These are phyloP conservation scores for Citrus trifoliata DNA, from an alignment of 345 rosid genomes.

Conservation along the genomic window DNA sequence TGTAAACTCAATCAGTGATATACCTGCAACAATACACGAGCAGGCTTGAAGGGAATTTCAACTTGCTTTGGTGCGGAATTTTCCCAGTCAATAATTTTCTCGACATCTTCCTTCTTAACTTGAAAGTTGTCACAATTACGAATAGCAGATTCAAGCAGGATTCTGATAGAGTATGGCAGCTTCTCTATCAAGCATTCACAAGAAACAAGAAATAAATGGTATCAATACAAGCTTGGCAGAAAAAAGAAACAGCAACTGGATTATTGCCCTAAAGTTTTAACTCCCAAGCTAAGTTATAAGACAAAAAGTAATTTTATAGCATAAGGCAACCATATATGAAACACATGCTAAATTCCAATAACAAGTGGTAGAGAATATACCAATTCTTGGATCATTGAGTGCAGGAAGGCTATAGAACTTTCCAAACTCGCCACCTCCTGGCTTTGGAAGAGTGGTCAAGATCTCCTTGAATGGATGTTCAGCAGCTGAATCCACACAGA, in stretches of 20 bases:
- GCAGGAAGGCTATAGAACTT: slow-evolving; percentile 93
- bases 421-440: slow-evolving; percentile 95
- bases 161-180: slow-evolving; percentile 88
- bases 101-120: slow-evolving; percentile 88
- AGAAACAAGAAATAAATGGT: background rate
- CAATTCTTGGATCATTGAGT: slow-evolving; percentile 91
- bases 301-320: background rate
- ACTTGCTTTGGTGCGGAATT: slow-evolving; percentile 85
- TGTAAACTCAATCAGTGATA: background rate
- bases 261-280: background rate
- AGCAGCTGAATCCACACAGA: slow-evolving; percentile 54
- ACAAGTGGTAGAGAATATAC: slow-evolving; percentile 30
- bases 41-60: slow-evolving; percentile 98
- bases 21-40: slow-evolving; percentile 96
- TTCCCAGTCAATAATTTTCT: slow-evolving; percentile 96
- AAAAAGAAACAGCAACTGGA: background rate
- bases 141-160: slow-evolving; percentile 92
- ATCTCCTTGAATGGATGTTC: slow-evolving; percentile 78
- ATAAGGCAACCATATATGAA: background rate
- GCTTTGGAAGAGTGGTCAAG: slow-evolving; percentile 85
- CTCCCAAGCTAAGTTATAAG: background rate
- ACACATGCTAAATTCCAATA: background rate
- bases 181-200: slow-evolving; percentile 48
- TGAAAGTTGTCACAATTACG: slow-evolving; percentile 97
- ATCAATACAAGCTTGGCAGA: background rate